Evolutionary conservation across 176 grass and related monocot species (phyloP).

Genomic region (Themeda triandra): DNA sequence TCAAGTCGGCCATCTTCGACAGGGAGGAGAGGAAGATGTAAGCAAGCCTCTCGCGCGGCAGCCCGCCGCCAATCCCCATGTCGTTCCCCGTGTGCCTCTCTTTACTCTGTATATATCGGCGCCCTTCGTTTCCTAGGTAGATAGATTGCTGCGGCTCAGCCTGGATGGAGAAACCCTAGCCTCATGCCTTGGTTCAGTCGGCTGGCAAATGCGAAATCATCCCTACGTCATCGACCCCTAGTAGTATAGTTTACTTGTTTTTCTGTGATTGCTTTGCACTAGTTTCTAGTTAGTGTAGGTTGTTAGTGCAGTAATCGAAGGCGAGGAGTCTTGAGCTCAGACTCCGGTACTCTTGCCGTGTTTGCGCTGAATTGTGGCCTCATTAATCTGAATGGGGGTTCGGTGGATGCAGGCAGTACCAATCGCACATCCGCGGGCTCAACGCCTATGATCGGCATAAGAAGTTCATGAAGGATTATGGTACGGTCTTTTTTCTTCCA

Average conservation of each 20-base stretch:
- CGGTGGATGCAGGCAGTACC: constrained; percentile 74
- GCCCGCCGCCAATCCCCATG: background rate
- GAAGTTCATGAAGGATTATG: constrained; percentile 89
- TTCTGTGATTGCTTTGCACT: background rate
- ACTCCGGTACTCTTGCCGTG: background rate
- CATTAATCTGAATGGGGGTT: background rate
- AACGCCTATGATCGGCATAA: constrained; percentile 76
- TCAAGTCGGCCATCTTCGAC: constrained; percentile 67
- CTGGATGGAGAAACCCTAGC: background rate
- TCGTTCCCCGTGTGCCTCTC: background rate
- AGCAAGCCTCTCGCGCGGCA: background rate
- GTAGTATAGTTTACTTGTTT: background rate
- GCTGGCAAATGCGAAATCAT: background rate
- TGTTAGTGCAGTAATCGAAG: background rate
- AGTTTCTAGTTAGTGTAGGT: background rate
- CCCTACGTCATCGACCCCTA: background rate
- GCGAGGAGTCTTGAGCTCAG: background rate
- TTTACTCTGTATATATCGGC: too few relatives aligned
- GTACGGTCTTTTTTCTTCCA: background rate
- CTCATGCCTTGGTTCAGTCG: background rate
- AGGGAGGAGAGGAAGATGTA: constrained; percentile 74
- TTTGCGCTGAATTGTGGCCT: background rate
- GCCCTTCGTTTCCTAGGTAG: background rate
- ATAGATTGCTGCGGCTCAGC: background rate
- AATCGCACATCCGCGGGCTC: constrained; percentile 76